Evolutionary conservation across 1,284 basidiomycete species (phyloP), one percentile per base, ranked within the genome.

Genomic region (Laetiporus sulphureus): DNA sequence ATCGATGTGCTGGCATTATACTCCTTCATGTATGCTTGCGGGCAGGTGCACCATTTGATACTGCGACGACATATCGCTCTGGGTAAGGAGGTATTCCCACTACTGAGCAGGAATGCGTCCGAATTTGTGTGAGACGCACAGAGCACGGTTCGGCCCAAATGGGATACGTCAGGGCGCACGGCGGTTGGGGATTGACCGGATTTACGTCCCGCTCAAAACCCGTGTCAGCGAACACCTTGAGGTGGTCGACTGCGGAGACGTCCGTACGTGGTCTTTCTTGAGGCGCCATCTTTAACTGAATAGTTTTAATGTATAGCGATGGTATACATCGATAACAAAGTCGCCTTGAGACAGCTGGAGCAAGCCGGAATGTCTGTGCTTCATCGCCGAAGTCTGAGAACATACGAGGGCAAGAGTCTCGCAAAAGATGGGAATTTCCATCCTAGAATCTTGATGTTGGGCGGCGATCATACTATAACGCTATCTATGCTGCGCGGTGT

Each of bases 391-490:
- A 52, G 55, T 24, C 37, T 56, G 20, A 54, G 54, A 18, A 37
- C 53, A 13, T 52, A 44, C 32, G 47, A 49, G 2, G 58, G 53
- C 4, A 49, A 44, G 39, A 58, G 54, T 36, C 38, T 63, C 24
- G 59, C 60, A 10, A 60, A 59, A 44, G 62, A 63, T 41, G 60
- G 60, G 30, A 57, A 60, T 44, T 63, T 60, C 48, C 62, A 63
- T 38, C 60, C 62, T 6, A 55, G 61, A 3, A 56, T 68, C 12
- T 42, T 68, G 38, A 63, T 65, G 1, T 52, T 68, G 57, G 66
- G 66, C 13, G 66, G 66, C 7, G 66, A 68, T 39, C 66, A 67
- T 50, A 64, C 65, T 19, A 63, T 68, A 46, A 64, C 64, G 0
- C 56, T 68, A 0, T 65, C 66, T 2, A 52, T 67, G 8, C 48